Base-by-base conservation (phyloP, 306 rosid genomes). In the Carpinus fangiana region DNA sequence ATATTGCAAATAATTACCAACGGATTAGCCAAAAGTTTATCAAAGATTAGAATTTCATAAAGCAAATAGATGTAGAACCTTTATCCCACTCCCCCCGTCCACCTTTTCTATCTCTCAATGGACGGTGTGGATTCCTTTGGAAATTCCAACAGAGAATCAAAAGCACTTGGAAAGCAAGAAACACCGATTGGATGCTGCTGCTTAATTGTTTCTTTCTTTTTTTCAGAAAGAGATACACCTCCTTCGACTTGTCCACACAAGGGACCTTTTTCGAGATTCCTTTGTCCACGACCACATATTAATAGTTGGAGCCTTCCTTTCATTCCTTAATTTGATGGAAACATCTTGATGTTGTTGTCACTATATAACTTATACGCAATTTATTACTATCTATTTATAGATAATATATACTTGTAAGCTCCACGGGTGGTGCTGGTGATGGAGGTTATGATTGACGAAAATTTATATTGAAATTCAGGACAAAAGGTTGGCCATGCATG, bases 91-190 rank as follows among this genome's bases (percentile, higher is more conserved):
- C 73, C 69, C 51, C 43, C 31, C 9, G 47, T 43, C 51, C 28
- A 43, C 72, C 50, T 8, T 51, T 68, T 70, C 9, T 78, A 48
- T 70, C 46, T 71, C 28, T 56, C 14, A 6, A 28, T 64, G 80
- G 48, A 68, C 34, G 53, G 78, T 20, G 6, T 9, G 45, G 73
- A 2, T 16, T 70, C 18, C 66, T 60, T 78, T 52, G 31, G 68
- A 76, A 71, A 73, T 62, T 56, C 78, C 9, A 65, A 26, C 23
- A 45, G 64, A 72, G 75, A 68, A 57, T 76, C 74, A 57, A 70
- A 46, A 66, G 72, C 66, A 64, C 60, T 48, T 31, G 18, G 48
- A 60, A 78, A 60, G 74, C 71, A 65, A 61, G 5, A 36, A n/a
- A 17, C 56, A 52, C 28, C 18, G 70, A 66, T 54, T 52, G 62